These are phyloP conservation scores for Penicillium psychrosexuale DNA, from an alignment of 2,329 filamentous ascomycete species.

Conservation along the genomic window DNA sequence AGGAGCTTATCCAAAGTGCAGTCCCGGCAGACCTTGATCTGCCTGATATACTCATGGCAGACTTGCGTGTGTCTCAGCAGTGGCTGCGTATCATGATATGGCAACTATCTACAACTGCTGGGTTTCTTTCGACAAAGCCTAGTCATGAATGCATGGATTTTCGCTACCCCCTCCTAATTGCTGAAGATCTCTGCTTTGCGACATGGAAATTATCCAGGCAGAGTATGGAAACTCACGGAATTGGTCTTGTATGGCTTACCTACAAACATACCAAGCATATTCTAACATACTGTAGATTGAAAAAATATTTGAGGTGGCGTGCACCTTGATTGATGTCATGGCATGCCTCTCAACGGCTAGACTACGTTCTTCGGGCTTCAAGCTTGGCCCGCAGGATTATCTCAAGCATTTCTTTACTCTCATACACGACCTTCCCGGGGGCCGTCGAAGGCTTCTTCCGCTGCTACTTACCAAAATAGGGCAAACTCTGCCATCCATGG, in stretches of 20 bases:
- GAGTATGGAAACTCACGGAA: conserved; percentile 70
- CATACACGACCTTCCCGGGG: conserved; percentile 68
- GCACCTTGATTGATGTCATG: conserved; percentile 70
- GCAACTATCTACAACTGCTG: conserved; percentile 66
- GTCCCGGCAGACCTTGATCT: conserved; percentile 53
- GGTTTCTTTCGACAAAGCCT: conserved; percentile 61
- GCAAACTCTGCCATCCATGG: conserved; percentile 59
- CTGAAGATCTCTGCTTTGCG: conserved; percentile 61
- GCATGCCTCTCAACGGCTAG: conserved; percentile 60
- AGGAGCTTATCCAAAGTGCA: conserved; percentile 52
- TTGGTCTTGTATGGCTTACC: conserved; percentile 59
- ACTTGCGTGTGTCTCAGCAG: conserved; percentile 65
- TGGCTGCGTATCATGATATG: conserved; percentile 70
- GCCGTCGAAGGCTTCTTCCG: conserved; percentile 72
- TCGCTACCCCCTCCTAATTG: conserved; percentile 61
- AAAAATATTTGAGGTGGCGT: conserved; percentile 74
- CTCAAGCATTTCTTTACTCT: conserved; percentile 67
- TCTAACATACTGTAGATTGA: conserved; percentile 56
- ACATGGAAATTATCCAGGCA: conserved; percentile 68
- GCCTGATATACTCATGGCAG: conserved; percentile 64
- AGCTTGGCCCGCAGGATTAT: conserved; percentile 67
- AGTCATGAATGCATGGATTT: conserved; percentile 60
- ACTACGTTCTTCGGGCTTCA: conserved; percentile 60
- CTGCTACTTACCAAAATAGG: conserved; percentile 72
- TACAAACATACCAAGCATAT: background rate